Evolutionary conservation across 768 basidiomycete species (phyloP).

Genomic region (Hirschioporus abietinus): DNA sequence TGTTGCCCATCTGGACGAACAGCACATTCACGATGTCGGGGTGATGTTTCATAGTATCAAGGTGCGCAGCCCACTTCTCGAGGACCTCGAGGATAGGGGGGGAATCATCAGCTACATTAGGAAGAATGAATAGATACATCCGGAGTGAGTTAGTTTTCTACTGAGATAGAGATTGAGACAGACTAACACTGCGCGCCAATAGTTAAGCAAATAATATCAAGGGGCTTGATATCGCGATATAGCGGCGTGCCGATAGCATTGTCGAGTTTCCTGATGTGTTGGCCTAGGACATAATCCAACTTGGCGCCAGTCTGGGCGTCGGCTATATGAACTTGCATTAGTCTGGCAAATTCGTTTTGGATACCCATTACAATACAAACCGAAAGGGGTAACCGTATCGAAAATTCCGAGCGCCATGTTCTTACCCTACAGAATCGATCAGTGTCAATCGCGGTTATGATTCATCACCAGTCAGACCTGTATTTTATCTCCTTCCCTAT

Average conservation of each 20-base stretch:
- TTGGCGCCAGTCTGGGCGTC: constrained; percentile 6
- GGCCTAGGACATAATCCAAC: background rate
- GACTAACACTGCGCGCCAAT: constrained; percentile 8
- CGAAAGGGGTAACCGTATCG: constrained; percentile 6
- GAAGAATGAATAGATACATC: too few relatives aligned
- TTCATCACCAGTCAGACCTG: background rate
- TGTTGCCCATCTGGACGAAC: constrained; percentile 13
- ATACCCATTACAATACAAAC: background rate
- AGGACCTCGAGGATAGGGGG: background rate
- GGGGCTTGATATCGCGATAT: constrained; percentile 11
- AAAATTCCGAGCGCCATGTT: background rate
- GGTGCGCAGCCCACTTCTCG: background rate
- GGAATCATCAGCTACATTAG: too few relatives aligned
- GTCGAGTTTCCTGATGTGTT: constrained; percentile 10
- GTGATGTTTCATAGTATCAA: constrained; percentile 8
- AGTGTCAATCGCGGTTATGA: background rate
- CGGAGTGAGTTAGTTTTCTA: background rate
- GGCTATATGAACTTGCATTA: background rate
- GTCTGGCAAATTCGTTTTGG: too few relatives aligned
- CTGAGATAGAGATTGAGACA: background rate
- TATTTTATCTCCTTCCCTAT: background rate
- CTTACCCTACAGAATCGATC: background rate
- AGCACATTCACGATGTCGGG: constrained; percentile 12
- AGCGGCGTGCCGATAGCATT: constrained; percentile 10
- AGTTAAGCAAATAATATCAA: constrained; percentile 11